A percentile compares a stretch with the other conserved stretches of the same genome.
Conservation (phyloP, 495 filamentous ascomycete genomes). For the Penicillium manginii region DNA sequence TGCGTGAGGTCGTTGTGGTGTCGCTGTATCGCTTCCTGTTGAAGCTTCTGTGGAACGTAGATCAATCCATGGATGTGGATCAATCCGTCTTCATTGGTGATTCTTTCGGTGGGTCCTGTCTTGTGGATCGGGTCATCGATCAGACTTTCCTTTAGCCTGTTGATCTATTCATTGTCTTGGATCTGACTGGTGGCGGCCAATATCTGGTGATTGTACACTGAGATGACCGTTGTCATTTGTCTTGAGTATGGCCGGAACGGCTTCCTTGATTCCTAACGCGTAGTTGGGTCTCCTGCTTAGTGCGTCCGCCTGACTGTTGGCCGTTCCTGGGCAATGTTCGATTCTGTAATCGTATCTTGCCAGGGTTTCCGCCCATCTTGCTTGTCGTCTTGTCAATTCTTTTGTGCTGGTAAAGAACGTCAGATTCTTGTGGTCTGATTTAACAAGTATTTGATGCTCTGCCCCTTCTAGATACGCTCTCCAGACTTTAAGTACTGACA, state of each 20-base stretch:
- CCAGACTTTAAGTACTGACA: constrained; percentile 33
- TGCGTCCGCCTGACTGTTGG: constrained; percentile 13
- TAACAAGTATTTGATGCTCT: constrained; percentile 14
- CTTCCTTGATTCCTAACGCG: constrained; percentile 6
- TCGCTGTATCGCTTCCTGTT: constrained; percentile 10
- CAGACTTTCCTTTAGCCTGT: constrained; percentile 1
- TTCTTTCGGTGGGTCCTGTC: background rate
- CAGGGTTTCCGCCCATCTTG: constrained; percentile 15
- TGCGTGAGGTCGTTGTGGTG: constrained; percentile 4
- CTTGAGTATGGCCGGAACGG: constrained; percentile 13
- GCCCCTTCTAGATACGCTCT: constrained; percentile 24
- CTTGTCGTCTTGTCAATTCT: constrained; percentile 18
- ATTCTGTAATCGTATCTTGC: constrained; percentile 19
- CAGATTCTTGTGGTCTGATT: constrained; percentile 27
- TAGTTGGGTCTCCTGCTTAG: constrained; percentile 22
- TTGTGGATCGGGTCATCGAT: background rate
- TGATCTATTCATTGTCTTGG: background rate
- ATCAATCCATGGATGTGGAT: constrained; percentile 15
- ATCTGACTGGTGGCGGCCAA: constrained; percentile 8
- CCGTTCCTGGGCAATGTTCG: constrained; percentile 17
- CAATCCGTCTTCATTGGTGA: constrained; percentile 4
- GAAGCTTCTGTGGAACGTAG: constrained; percentile 5
- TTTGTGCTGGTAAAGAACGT: constrained; percentile 23
- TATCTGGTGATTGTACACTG: constrained; percentile 9
- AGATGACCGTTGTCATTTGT: constrained; percentile 9